Percentiles rank a stretch among this genome's conserved stretches.
Conservation (phyloP, 2,329 filamentous ascomycete species). For the Fusarium vanettenii region DNA sequence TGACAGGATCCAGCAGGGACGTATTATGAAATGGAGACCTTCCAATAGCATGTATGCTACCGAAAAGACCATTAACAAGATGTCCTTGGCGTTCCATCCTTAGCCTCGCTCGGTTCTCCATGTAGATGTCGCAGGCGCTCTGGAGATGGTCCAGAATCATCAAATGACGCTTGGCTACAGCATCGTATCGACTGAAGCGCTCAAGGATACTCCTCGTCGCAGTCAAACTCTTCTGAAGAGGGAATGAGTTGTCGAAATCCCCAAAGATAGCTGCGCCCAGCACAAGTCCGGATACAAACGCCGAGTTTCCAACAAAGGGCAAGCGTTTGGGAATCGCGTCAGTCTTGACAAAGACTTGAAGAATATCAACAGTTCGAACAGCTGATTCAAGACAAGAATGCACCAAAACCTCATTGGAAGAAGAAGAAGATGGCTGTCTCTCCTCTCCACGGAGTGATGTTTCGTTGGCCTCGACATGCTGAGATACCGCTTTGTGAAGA, state of each 20-base stretch:
- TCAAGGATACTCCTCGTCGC: constrained; percentile 38
- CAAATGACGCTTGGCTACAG: constrained; percentile 37
- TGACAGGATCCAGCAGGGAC: background rate
- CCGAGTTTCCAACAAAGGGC: constrained; percentile 58
- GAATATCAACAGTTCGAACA: constrained; percentile 51
- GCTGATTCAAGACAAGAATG: constrained; percentile 51
- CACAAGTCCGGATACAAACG: constrained; percentile 58
- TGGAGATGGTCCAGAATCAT: constrained; percentile 41
- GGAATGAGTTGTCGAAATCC: constrained; percentile 53
- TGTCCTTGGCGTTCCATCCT: constrained; percentile 40
- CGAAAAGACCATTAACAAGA: constrained; percentile 40
- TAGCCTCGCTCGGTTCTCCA: constrained; percentile 34
- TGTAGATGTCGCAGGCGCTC: constrained; percentile 36
- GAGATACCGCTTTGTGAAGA: constrained; percentile 45
- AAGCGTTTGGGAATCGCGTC: constrained; percentile 53
- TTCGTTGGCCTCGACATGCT: constrained; percentile 35
- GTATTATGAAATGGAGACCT: constrained; percentile 10
- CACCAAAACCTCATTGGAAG: constrained; percentile 43
- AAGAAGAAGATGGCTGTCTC: constrained; percentile 10
- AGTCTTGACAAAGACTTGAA: constrained; percentile 49
- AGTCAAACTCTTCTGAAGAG: constrained; percentile 43
- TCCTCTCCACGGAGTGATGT: constrained; percentile 9
- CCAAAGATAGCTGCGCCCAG: constrained; percentile 58
- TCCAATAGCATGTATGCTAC: constrained; percentile 37
- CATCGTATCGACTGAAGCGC: constrained; percentile 33